phyloP scores from a whole-genome alignment of 192 early-diverging fungal genomes.

The Entophlyctis helioformis region DNA sequence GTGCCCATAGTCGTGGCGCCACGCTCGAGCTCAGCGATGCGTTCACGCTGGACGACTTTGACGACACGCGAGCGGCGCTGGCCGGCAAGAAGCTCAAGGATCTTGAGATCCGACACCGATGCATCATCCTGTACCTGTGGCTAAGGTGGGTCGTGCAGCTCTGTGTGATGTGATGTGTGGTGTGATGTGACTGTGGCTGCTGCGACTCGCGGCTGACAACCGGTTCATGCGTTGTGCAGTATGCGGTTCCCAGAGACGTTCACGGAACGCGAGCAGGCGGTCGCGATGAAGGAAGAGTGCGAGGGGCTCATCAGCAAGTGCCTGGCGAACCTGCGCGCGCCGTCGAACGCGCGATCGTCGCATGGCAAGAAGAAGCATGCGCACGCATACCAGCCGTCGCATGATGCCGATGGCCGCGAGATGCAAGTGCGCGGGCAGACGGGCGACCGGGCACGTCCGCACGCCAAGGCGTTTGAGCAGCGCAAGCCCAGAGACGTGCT shows the following conservation, averaged over 20 bases:
- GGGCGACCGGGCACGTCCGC: no score
- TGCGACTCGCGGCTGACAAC: background rate
- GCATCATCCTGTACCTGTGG: slow-evolving; percentile 83
- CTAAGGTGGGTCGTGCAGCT: slow-evolving; percentile 21
- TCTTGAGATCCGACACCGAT: slow-evolving; percentile 65
- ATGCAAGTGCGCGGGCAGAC: no score
- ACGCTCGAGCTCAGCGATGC: slow-evolving; percentile 33
- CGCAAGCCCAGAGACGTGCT: no score
- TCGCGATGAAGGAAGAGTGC: slow-evolving; percentile 32
- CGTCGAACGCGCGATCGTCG: no score
- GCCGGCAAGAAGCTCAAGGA: slow-evolving; percentile 20
- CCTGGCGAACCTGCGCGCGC: slow-evolving; percentile 16
- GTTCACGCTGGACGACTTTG: slow-evolving; percentile 21
- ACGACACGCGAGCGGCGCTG: slow-evolving; percentile 8
- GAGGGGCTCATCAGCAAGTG: slow-evolving; percentile 34
- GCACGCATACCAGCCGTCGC: no score
- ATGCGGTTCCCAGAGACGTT: slow-evolving; percentile 51
- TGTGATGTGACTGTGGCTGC: background rate
- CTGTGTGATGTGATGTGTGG: background rate
- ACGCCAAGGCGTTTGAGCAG: no score
- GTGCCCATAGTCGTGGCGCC: slow-evolving; percentile 26
- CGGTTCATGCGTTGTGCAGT: slow-evolving; percentile 9
- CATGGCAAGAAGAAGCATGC: no score
- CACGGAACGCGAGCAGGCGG: slow-evolving; percentile 28
- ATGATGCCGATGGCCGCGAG: no score